A percentile compares a stretch with the other conserved stretches of the same genome.
These are phyloP conservation scores for Magnaporthiopsis incrustans DNA, from an alignment of 2,329 filamentous ascomycete species.

Conservation along the genomic window DNA sequence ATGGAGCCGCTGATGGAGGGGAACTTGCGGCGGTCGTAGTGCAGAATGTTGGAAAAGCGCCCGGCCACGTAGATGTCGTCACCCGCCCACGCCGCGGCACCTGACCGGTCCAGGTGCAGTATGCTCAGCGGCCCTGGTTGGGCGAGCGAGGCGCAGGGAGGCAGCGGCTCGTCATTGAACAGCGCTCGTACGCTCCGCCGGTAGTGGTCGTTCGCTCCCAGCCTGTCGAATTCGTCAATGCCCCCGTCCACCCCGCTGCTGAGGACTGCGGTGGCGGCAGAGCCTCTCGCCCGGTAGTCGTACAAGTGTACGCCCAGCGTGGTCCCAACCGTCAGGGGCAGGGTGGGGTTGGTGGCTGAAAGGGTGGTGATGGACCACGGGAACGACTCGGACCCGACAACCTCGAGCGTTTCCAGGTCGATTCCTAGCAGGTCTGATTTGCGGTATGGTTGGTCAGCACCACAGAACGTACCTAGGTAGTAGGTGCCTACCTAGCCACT, in stretches of 20 bases:
- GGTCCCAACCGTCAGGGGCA: conserved; percentile 78
- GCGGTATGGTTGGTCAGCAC: background rate
- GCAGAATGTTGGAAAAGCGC: conserved; percentile 78
- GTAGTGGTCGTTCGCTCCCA: conserved; percentile 22
- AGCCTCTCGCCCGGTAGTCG: conserved; percentile 53
- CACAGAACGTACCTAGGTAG: background rate
- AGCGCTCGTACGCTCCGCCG: conserved; percentile 25
- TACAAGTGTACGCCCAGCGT: conserved; percentile 74
- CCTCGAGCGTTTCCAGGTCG: conserved; percentile 64
- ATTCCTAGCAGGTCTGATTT: conserved; percentile 62
- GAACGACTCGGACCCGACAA: conserved; percentile 63
- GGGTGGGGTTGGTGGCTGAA: conserved; percentile 56
- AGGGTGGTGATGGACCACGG: conserved; percentile 79
- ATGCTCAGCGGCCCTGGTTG: conserved; percentile 79
- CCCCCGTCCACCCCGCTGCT: conserved; percentile 25
- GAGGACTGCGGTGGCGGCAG: conserved; percentile 15
- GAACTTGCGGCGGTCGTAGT: conserved; percentile 84
- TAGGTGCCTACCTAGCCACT: too few species aligned
- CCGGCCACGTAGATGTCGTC: conserved; percentile 84
- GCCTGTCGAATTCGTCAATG: conserved; percentile 24
- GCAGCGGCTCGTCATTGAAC: conserved; percentile 44
- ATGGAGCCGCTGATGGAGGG: conserved; percentile 69
- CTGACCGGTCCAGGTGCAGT: conserved; percentile 60
- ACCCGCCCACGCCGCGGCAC: conserved; percentile 46
- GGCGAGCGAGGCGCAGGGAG: conserved; percentile 62